A percentile compares a stretch with the other conserved stretches of the same genome.
These are phyloP conservation scores for Globisporangium rhizosaccharum DNA, from an alignment of 352 stramenopile species.

Conservation along the genomic window DNA sequence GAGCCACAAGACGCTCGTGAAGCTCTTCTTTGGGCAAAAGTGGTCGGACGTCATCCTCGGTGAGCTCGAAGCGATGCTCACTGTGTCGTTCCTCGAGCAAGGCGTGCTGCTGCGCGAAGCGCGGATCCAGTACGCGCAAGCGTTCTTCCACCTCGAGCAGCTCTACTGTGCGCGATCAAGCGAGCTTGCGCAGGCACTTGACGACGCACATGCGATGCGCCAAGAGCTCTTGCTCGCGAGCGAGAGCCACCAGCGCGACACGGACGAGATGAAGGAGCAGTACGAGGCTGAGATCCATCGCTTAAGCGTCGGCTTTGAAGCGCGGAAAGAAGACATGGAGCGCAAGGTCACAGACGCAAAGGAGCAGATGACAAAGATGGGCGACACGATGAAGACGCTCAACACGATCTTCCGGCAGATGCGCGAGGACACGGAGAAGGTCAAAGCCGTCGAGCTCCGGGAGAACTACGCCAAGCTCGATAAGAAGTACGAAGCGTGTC, in stretches of 20 bases:
- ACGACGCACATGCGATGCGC: conserved; percentile 31
- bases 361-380: conserved; percentile 86
- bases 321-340: conserved; percentile 60
- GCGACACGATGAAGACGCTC: conserved; percentile 90
- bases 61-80: conserved; percentile 86
- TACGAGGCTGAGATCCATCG: conserved; percentile 56
- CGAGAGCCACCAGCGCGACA: conserved; percentile 34
- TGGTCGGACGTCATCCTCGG: conserved; percentile 86
- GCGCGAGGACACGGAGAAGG: conserved; percentile 86
- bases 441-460: conserved; percentile 84
- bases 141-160: conserved; percentile 69
- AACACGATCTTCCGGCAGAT: conserved; percentile 93
- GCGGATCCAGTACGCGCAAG: conserved; percentile 68
- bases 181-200: conserved; percentile 26
- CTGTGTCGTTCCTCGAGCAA: conserved; percentile 86
- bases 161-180: conserved; percentile 35
- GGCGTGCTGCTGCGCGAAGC: conserved; percentile 74
- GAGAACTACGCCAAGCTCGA: conserved; percentile 76
- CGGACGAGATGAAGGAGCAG: conserved; percentile 29
- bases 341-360: conserved; percentile 58
- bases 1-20: conserved; percentile 37
- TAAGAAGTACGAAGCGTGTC: conserved; percentile 49
- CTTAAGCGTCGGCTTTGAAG: conserved; percentile 41
- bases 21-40: conserved; percentile 86
- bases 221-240: conserved; percentile 27